These are phyloP conservation scores for Candida caryicola DNA, from an alignment of 805 yeast species.

Conservation along the genomic window DNA sequence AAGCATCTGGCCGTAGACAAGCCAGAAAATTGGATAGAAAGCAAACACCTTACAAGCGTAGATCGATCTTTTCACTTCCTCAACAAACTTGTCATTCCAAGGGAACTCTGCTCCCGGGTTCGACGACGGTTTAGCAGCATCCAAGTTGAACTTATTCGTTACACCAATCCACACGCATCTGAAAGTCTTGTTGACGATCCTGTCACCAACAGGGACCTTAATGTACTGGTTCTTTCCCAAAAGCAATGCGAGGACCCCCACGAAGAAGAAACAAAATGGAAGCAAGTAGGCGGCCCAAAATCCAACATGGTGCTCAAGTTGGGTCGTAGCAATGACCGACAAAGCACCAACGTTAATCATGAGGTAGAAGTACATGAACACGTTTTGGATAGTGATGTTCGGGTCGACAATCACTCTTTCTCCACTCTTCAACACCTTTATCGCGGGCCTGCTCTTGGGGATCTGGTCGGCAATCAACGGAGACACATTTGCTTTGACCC, in stretches of 20 bases:
- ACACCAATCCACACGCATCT: constrained; percentile 38
- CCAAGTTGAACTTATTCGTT: constrained; percentile 47
- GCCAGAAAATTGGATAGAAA: constrained; percentile 71
- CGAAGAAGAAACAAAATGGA: constrained; percentile 59
- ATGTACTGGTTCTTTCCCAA: constrained; percentile 55
- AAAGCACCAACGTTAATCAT: constrained; percentile 73
- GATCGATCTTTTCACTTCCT: constrained; percentile 63
- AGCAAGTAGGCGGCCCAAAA: constrained; percentile 73
- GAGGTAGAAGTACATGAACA: constrained; percentile 71
- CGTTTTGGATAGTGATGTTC: constrained; percentile 64
- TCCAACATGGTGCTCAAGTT: constrained; percentile 61
- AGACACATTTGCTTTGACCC: constrained; percentile 72
- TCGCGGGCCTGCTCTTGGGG: constrained; percentile 36
- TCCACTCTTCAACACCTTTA: constrained; percentile 35
- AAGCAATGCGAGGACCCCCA: constrained; percentile 49
- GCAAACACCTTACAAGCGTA: constrained; percentile 70
- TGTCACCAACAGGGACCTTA: constrained; percentile 58
- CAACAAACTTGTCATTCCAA: constrained; percentile 71
- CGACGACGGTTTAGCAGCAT: constrained; percentile 55
- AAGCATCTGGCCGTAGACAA: constrained; percentile 65
- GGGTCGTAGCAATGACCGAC: constrained; percentile 73
- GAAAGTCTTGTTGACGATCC: constrained; percentile 55
- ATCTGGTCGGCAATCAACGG: constrained; percentile 63
- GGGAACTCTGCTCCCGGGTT: constrained; percentile 44
- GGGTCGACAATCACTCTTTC: constrained; percentile 52